Base-by-base conservation (phyloP, 768 basidiomycete species). In the Rubroboletus pulcherrimus region DNA sequence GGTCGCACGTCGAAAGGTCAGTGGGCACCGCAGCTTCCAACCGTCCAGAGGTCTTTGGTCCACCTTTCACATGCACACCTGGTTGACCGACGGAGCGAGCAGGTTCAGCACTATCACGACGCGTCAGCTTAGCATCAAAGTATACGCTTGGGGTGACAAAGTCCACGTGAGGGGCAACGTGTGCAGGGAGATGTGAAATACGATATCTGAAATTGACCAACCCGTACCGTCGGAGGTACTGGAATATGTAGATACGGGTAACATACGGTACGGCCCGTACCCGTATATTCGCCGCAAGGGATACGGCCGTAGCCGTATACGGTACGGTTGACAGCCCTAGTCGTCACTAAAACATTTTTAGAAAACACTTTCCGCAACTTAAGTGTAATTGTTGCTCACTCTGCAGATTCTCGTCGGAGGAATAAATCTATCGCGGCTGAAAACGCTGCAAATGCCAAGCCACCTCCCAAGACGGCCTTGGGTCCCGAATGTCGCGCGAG, bases 371-470 rank as follows among this genome's bases (percentile, higher is more conserved):
- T 46, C 8, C 3, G 7, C 54, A 59, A 46, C 45, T n/a, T n/a
- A 4, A 40, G 7, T 29, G 24, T 8, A 11, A 9, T 44, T 3
- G 17, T 35, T n/a, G 73, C 86, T 69, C 64, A 87, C 91, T 92
- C 91, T 66, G 86, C 69, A n/a, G 89, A 75, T 70, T 92, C 89
- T 70, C 88, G 77, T 71, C 88, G 81, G 56, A 93, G 70, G 71
- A 91, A 96, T 29, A 74, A 51, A 71, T 98, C 96, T 60, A 98
- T 95, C 11, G 81, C 93, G 0, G 85, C 85, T 12, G 94, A 96
- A 75, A 98, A 98, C 2, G 89, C 93, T 12, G 92, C 93, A 67
- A 98, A 98, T 0, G 89, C 93, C 9, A 93, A 58, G 19, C 91
- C 96, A 63, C 96, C 96, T 44, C 88, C 86, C n/a, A 94, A 60